Evolutionary conservation across 2,329 filamentous ascomycete genomes (phyloP), one percentile per base, ranked within the genome.

Genomic region (Magnaporthales sp.): DNA sequence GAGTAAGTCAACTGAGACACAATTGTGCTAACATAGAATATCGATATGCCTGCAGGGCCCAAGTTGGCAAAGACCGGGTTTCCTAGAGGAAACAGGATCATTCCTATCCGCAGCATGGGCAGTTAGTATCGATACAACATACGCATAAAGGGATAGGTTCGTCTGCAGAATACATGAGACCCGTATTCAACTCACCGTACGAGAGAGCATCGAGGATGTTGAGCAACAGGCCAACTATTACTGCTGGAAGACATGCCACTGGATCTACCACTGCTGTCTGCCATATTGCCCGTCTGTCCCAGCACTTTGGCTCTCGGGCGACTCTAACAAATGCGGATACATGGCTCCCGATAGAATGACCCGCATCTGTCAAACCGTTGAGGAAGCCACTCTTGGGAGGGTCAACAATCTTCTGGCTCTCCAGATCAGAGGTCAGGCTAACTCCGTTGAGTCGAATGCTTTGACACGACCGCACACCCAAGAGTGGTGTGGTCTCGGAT

Each of bases 11-110:
- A 77, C 75, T 99, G 95, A 0, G 95, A 91, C 56, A 98, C 86
- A 69, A 99, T 97, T 67, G 93, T 97, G 82, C 93, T 97, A 71
- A 99, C 91, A 76, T 98, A 99, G 80, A 98, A 99, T 78, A 99
- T 97, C 0, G 95, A 97, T 67, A 99, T 97, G 27, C 95, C 95
- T 67, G 97, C 94, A 0, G 94, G 89, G 1, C 94, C 95, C 7
- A 98, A 86, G 69, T 90, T 85, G 30, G 90, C 86, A 75, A 99
- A 99, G 24, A 97, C 85, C 8, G 91, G 87, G 69, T 91, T 90
- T 7, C 94, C 93, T 0, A 99, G 83, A 0, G 95, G 95, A 71
- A 99, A 99, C 13, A 99, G 80, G 73, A 97, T 97, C 91, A 96
- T 95, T 72, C 91, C 87, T 89, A 15, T 46, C 24, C 58, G 67